Conservation (phyloP, 148 eudicot species). For the Fagopyrum tataricum region DNA sequence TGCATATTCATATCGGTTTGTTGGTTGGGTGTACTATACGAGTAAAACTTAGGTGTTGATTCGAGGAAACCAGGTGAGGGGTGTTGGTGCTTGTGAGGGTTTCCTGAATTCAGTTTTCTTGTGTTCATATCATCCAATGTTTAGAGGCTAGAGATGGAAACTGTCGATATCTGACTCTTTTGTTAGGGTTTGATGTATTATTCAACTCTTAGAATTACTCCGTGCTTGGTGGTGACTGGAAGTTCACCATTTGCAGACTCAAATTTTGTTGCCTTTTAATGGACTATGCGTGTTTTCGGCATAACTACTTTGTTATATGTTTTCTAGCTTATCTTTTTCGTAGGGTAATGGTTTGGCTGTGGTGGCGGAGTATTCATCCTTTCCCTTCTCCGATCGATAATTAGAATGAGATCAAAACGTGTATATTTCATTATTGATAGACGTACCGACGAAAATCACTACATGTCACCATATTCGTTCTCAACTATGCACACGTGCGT, state of each 20-base stretch:
- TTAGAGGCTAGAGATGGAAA: conserved; percentile 17
- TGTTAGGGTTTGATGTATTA: background rate
- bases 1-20: conserved; percentile 16
- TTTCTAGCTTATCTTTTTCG: background rate
- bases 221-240: background rate
- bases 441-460: too few relatives aligned
- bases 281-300: background rate
- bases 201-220: background rate
- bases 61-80: conserved; percentile 22
- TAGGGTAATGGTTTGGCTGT: background rate
- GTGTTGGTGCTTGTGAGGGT: conserved; percentile 19
- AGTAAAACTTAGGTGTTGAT: conserved; percentile 39
- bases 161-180: conserved; percentile 14
- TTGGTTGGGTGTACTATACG: conserved; percentile 41
- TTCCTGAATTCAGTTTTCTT: conserved; percentile 28
- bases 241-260: background rate
- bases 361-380: background rate
- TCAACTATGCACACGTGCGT: too few relatives aligned
- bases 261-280: background rate
- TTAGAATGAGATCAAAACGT: too few relatives aligned
- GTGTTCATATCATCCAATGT: conserved; percentile 19
- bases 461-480: too few relatives aligned
- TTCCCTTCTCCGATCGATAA: too few relatives aligned
- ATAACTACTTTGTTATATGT: background rate
- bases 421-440: too few relatives aligned